Evolutionary conservation across 129 eudicot genomes (phyloP), one percentile per base, ranked within the genome.

Genomic region (Silybum marianum): DNA sequence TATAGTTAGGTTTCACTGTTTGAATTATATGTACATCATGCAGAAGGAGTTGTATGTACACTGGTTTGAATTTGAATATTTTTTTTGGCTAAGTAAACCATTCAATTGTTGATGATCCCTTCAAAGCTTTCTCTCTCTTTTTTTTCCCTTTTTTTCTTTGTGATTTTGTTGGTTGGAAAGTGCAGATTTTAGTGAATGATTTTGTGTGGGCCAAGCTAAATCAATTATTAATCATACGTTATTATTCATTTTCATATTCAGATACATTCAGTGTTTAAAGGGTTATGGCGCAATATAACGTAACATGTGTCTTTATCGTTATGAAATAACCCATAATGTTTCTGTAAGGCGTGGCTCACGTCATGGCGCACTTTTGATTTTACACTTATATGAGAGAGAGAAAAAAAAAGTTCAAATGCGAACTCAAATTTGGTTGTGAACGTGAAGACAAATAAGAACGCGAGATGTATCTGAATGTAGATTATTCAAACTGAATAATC

Each of bases 1-100:
- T 51, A 0, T 76, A 82, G 81, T 82, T 18, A 32, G 76, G 21
- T 4, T 4, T 76, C 12, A 68, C 19, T 82, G 30, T 16, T 13
- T 74, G 62, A 77, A 39, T 77, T 54, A 77, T 42, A 12, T 83
- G 86, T 83, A 82, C 78, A 83, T 77, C 78, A 40, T 32, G 78
- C 73, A 51, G 18, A 60, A 51, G 11, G 67, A 71, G 78, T 77
- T 77, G 82, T 83, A 71, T 77, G 82, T 83, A 71, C 79, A 77
- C 77, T 77, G 62, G 78, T 72, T 80, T 80, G 78, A 58, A 24
- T 76, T 39, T 82, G 81, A 38, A 76, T 68, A 48, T 66, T 68
- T 82, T 68, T 82, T 68, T 82, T 66, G 71, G 74, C 75, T 32
- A 62, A 62, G 48, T 76, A 19, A 19, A 40, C 73, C 38, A 76